Evolutionary conservation across 345 rosid genomes (phyloP), one percentile per base, ranked within the genome.

Genomic region (Populus alba): DNA sequence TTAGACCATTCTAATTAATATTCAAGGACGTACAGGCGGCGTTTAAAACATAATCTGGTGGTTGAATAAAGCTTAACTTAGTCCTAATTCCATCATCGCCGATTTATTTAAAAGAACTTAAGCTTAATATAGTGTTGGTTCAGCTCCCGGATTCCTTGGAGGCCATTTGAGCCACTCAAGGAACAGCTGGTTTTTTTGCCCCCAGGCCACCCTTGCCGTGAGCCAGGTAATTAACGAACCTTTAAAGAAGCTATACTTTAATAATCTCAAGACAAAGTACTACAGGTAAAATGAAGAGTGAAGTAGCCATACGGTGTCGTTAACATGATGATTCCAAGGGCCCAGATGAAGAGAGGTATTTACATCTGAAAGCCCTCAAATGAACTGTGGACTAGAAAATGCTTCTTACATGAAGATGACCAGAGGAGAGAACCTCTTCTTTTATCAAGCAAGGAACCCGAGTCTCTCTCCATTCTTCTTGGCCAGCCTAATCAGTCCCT

Each of bases 401-500:
- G 59, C 71, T 29, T 73, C 18, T 77, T 49, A 37, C 53, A 25
- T 27, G 43, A 20, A 63, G 15, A 65, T 71, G 71, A 59, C 76
- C 38, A 79, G 45, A 41, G 47, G 68, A 10, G 29, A 25, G 27
- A 39, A 29, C 65, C 7, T 66, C 31, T 23, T 7, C 35, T 13
- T 66, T 37, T 8, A 39, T 85, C 85, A 96, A 17, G 98, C 99
- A 51, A 93, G 97, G 83, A 96, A 96, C 3, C 99, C 99, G 72
- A 96, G 97, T 77, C 83, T 90, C 61, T 96, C 98, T 45, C 99
- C 99, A 75, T 96, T 96, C 89, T 93, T 96, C 90, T 93, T 96
- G n/a, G 97, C 99, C 80, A 96, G 77, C 66, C 99, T 89, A 53
- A 96, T 96, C 73, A 96, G 84, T 23, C 99, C 98, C 85, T 96